Evolutionary conservation across 78 protist genomes (phyloP), one percentile per base, ranked within the genome.

Genomic region (Planoprotostelium fungivorum): DNA sequence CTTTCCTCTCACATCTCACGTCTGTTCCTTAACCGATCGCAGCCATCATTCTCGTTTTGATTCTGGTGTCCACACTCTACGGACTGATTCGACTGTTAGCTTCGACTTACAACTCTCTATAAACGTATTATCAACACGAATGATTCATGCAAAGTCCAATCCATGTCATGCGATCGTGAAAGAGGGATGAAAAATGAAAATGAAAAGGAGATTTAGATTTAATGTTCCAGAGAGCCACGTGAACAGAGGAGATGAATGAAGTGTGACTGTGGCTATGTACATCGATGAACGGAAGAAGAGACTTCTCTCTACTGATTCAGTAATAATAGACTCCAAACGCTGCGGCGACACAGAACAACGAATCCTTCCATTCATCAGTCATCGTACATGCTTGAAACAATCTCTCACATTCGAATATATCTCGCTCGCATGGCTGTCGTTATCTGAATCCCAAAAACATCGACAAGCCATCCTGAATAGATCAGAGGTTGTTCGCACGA

Each of bases 371-470:
- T 29, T 10, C 34, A 34, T 29, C 10, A 84, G 73, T 0, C 31
- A 34, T 35, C 83, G 10, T 34, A 1, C 29, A 89, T 28, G 35
- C 63, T 35, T 29, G 28, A 35, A 9, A 9, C 25, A n/a, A 0
- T 29, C 28, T n/a, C 90, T 88, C 37, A 37, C 38, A 37, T 51
- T 87, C 28, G 86, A 88, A 84, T 39, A 92, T 31, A 1, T 89
- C 83, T 63, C 89, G 34, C 31, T 37, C 9, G 94, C 91, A 1
- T 85, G 86, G 63, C 35, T 84, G 1, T 88, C 94, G 29, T 90
- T 85, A 51, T 92, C 94, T 85, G 90, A 63, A 91, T 92, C 94
- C 94, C 94, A 92, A 83, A 92, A 92, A 84, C 91, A 89, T 34
- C 91, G n/a, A 87, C 91, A 89, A 5, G 89, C 94, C 89, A 84